Base-by-base conservation (phyloP, 257 asterid genomes). In the Linderniella brevidens region DNA sequence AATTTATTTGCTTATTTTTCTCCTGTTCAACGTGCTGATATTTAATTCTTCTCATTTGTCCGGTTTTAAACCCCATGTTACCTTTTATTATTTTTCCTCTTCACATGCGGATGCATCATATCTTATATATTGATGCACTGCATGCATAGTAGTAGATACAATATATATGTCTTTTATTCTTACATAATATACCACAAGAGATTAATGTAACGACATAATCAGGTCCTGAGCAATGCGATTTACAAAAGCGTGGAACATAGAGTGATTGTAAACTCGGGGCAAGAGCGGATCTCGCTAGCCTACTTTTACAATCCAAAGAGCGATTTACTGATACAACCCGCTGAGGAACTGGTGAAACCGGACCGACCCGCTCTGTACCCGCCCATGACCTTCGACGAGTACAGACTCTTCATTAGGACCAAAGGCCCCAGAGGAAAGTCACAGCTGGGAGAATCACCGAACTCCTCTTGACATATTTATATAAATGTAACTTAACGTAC, bases 191-290 rank as follows among this genome's bases (percentile, higher is more conserved):
- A 2, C 3, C 3, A 25, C 3, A 25, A 25, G 32, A 25, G 32
- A 25, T 3, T 25, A 25, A 25, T 25, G 32, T 25, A 36, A 36
- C 13, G 14, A 9, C 8, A 11, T n/a, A 42, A 13, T 14, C 53
- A 82, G 92, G 71, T 82, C 2, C 16, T 82, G 36, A 76, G 85
- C 11, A 82, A 82, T 32, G 82, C 78, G 1, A 74, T 59, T 14
- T 82, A 79, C 35, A 79, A 68, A 52, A 82, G 94, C 11, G 77
- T 82, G 0, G 92, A 82, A 62, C 94, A 82, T 25, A 48, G 94
- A 52, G 94, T 82, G 41, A 72, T 72, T 0, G 92, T 82, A 0
- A 82, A 82, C 54, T 74, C 82, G 0, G 43, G 45, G 0, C 42
- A 58, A 9, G 92, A 79, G 37, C 72, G 92, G 2, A 19, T 76